Base-by-base conservation (phyloP, 2,329 filamentous ascomycete genomes). In the Aspergillus novoparasiticus region DNA sequence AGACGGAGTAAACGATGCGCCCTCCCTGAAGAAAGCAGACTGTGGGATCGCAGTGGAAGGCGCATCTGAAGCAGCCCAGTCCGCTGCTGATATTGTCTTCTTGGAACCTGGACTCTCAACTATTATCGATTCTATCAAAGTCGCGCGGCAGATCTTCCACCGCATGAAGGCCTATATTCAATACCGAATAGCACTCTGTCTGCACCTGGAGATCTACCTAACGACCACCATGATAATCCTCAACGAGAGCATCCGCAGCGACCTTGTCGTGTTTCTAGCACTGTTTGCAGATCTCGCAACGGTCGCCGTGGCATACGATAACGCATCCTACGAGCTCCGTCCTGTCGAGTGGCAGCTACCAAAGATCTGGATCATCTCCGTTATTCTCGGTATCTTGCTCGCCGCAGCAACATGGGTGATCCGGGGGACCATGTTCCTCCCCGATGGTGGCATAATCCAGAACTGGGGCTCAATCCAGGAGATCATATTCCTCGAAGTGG, bases 401-500 rank as follows among this genome's bases (percentile, higher is more conserved):
- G 90, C 90, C 26, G 70, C 88, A 51, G 90, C 84, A 63, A 93
- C 90, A 62, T 93, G 90, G 90, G 82, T 92, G 69, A 81, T 92
- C 61, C 90, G 90, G 66, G 90, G 88, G 32, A 85, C 88, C 26
- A 82, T 93, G 76, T 92, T 88, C 83, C 80, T 92, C 16, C 83
- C 83, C 58, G 87, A 85, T 70, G 90, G 90, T 67, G 90, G 90
- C 79, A 83, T 93, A 70, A 86, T 93, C 67, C 86, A 92, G 78
- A 90, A 90, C 79, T 92, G 86, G 75, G 90, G 90, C 68, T 88
- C 87, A 62, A 85, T 92, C 65, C 90, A 93, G 79, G 89, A 91
- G 75, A 88, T 93, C 50, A 83, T 96, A 73, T 96, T 96, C 87
- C 87, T 96, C 51, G 89, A 96, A 82, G 90, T 96, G 76, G 94